Base-by-base conservation (phyloP, 805 yeast species). In the Candida ascalaphidarum region DNA sequence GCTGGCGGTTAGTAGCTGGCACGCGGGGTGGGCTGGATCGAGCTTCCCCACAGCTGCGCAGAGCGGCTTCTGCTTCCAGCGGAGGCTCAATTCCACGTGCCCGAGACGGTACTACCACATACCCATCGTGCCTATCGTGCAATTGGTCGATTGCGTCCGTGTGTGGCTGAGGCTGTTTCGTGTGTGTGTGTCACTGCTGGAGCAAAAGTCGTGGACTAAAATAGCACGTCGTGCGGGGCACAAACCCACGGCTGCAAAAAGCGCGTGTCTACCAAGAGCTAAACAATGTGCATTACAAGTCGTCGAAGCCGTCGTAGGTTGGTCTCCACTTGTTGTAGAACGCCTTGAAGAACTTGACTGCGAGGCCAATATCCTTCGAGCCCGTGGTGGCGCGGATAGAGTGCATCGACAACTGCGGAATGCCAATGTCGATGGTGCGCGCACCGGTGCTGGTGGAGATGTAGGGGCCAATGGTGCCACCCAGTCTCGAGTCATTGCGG, bases 401-500 rank as follows among this genome's bases (percentile, higher is more conserved):
- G 55, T 83, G 18, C 18, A 17, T 17, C 18, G 18, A 17, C 6
- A 81, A 63, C 55, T 83, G 94, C 3, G 94, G 76, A 41, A 83
- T 78, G 31, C 95, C 95, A 33, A 82, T 53, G 44, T 83, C 95
- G 31, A 81, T 71, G 24, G 89, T 79, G 45, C 83, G 65, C 3
- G 82, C 81, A 31, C 85, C 85, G 1, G 83, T 75, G 37, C 67
- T 71, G 22, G 70, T 55, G 11, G 82, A 61, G 30, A 77, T 59
- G 8, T 69, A 63, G 14, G 84, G 95, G 1, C 95, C 95, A 47
- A 85, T 82, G 16, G 95, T 83, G 22, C 94, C 94, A 18, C 95
- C 95, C 1, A 86, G 77, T 48, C 92, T 71, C 11, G 82, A 70
- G 50, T 78, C 88, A 56, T 85, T 84, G 54, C 92, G 73, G 50